Percentiles rank a stretch among this genome's conserved stretches.
Conservation (phyloP, 345 rosid genomes). For the Salix purpurea region DNA sequence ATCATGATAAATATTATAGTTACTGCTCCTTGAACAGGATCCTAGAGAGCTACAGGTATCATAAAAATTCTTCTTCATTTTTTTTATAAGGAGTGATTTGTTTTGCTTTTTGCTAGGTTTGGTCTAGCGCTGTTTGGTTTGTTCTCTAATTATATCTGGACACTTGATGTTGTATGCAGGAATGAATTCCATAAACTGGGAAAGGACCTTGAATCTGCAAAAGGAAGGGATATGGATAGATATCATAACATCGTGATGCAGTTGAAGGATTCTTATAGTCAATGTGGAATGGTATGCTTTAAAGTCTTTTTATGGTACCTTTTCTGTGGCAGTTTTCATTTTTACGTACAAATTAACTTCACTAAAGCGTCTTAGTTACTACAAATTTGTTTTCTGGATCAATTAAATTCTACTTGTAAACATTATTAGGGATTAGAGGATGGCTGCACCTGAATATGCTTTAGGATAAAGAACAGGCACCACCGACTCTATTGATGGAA, state of each 20-base stretch:
- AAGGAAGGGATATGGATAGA: slow-evolving; percentile 65
- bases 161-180: slow-evolving; percentile 32
- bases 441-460: not conserved
- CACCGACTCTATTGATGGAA: not conserved
- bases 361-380: not conserved
- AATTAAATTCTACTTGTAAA: not conserved
- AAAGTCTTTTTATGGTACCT: not conserved
- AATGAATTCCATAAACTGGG: slow-evolving; percentile 67
- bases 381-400: not conserved
- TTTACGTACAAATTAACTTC: not conserved
- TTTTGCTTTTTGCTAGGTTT: not conserved
- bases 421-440: not conserved
- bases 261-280: slow-evolving; percentile 60
- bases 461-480: not conserved
- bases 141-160: not conserved
- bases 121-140: not conserved
- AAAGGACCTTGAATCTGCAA: slow-evolving; percentile 63
- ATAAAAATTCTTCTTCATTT: slow-evolving; percentile 1
- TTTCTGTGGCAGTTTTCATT: not conserved
- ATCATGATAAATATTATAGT: slow-evolving; percentile 63
- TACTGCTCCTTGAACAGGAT: slow-evolving; percentile 69
- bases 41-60: slow-evolving; percentile 75
- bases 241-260: slow-evolving; percentile 52
- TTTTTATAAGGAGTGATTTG: not conserved
- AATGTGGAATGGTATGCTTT: slow-evolving; percentile 56